These are phyloP conservation scores for Tylopilus plumbeoviolaceoides DNA, from an alignment of 768 basidiomycete genomes.

Conservation along the genomic window DNA sequence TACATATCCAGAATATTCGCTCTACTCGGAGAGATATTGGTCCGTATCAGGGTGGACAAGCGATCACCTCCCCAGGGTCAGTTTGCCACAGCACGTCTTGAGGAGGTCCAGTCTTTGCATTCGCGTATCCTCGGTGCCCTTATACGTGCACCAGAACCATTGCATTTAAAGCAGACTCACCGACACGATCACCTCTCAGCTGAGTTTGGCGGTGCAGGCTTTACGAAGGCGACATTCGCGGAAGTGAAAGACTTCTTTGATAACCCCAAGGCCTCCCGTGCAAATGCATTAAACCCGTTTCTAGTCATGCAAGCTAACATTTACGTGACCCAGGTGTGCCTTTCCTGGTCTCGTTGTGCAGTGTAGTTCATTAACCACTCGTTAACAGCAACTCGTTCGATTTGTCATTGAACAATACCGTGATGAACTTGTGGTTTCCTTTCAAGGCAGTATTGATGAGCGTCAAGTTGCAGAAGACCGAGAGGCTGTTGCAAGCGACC, in stretches of 20 bases:
- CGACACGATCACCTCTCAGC: slow-evolving; percentile 46
- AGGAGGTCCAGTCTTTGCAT: slow-evolving; percentile 81
- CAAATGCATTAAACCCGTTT: slow-evolving; percentile 84
- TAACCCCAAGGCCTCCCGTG: slow-evolving; percentile 82
- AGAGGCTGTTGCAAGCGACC: slow-evolving; percentile 82
- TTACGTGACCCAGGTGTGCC: slow-evolving; percentile 81
- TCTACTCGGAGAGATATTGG: slow-evolving; percentile 79
- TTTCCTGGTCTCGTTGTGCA: background rate
- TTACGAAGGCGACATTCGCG: slow-evolving; percentile 78
- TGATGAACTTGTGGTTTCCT: slow-evolving; percentile 70
- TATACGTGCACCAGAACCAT: slow-evolving; percentile 68
- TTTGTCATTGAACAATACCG: slow-evolving; percentile 92
- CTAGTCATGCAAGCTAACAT: slow-evolving; percentile 91
- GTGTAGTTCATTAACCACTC: background rate
- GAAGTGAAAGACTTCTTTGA: slow-evolving; percentile 91
- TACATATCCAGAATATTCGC: slow-evolving; percentile 85
- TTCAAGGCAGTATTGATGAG: slow-evolving; percentile 64
- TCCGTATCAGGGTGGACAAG: slow-evolving; percentile 83
- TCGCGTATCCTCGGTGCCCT: slow-evolving; percentile 71
- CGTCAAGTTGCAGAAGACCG: slow-evolving; percentile 64
- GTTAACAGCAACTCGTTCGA: slow-evolving; percentile 81
- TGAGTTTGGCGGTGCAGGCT: slow-evolving; percentile 67
- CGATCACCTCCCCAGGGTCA: slow-evolving; percentile 82
- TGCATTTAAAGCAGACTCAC: slow-evolving; percentile 61
- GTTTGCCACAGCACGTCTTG: slow-evolving; percentile 77